These are phyloP conservation scores for Plasmodium gaboni DNA, from an alignment of 169 alveolate genomes.

Conservation along the genomic window DNA sequence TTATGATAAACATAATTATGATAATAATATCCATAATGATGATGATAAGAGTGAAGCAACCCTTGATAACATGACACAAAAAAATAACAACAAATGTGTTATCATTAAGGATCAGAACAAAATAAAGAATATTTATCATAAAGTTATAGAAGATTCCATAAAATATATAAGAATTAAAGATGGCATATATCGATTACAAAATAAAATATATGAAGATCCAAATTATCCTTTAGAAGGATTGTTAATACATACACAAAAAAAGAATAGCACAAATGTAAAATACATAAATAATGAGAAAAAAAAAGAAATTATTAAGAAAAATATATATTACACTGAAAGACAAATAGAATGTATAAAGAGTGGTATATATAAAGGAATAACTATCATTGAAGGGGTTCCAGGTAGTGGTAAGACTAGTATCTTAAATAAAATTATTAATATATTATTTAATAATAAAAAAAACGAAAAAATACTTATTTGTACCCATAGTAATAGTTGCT, in stretches of 20 bases:
- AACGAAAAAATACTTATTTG: conserved; percentile 91
- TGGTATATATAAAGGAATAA: conserved; percentile 93
- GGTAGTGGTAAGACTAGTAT: conserved; percentile 95
- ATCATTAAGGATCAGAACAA: conserved; percentile 5
- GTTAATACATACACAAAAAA: conserved; percentile 47
- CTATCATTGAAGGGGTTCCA: conserved; percentile 96
- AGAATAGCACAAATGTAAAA: conserved; percentile 55
- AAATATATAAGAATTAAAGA: conserved; percentile 47
- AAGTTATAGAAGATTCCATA: conserved; percentile 3
- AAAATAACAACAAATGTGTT: background rate
- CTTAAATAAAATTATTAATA: conserved; percentile 92
- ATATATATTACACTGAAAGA: conserved; percentile 84
- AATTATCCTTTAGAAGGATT: conserved; percentile 73
- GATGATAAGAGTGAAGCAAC: background rate
- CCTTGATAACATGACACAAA: background rate
- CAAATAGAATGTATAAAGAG: conserved; percentile 92
- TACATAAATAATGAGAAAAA: conserved; percentile 41
- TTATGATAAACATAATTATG: background rate
- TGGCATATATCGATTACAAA: conserved; percentile 69
- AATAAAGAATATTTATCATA: conserved; percentile 17
- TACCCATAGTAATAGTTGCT: conserved; percentile 92
- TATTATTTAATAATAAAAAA: conserved; percentile 90
- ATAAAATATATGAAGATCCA: conserved; percentile 56
- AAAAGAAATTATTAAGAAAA: conserved; percentile 45
- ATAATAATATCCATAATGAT: background rate